phyloP scores from a whole-genome alignment of 192 early-diverging fungal genomes.

The Phlyctochytrium bullatum region DNA sequence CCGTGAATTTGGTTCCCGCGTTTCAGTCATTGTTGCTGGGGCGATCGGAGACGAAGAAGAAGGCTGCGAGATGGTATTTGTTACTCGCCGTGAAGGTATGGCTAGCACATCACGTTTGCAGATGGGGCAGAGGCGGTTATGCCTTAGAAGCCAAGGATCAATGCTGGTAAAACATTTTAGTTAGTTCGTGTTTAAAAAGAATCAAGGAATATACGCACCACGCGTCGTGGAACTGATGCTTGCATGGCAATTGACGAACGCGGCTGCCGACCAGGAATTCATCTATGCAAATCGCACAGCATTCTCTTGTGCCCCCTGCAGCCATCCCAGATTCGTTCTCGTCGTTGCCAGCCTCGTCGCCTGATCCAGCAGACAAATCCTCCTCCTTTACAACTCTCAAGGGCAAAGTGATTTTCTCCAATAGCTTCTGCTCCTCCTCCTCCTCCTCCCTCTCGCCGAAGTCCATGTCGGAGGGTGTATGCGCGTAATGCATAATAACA shows the following conservation, averaged over 20 bases:
- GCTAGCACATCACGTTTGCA: constrained; percentile 47
- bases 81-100: background rate
- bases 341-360: background rate
- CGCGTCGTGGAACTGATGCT: constrained; percentile 43
- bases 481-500: background rate
- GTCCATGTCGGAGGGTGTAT: background rate
- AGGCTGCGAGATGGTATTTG: too few relatives aligned
- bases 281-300: constrained; percentile 54
- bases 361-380: constrained; percentile 12
- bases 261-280: constrained; percentile 39
- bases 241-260: constrained; percentile 43
- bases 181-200: background rate
- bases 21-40: too few relatives aligned
- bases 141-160: constrained; percentile 50
- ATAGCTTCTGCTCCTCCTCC: constrained; percentile 17
- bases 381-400: constrained; percentile 18
- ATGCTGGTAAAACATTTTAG: constrained; percentile 24
- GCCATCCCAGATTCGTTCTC: constrained; percentile 7
- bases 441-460: constrained; percentile 14
- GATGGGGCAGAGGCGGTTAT: constrained; percentile 48
- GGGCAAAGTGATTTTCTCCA: constrained; percentile 27
- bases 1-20: too few relatives aligned
- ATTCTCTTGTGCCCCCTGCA: constrained; percentile 28
- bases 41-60: too few relatives aligned
- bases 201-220: constrained; percentile 27